Evolutionary conservation across 768 basidiomycete genomes (phyloP), one percentile per base, ranked within the genome.

Genomic region (Rhodotorula sphaerocarpa): DNA sequence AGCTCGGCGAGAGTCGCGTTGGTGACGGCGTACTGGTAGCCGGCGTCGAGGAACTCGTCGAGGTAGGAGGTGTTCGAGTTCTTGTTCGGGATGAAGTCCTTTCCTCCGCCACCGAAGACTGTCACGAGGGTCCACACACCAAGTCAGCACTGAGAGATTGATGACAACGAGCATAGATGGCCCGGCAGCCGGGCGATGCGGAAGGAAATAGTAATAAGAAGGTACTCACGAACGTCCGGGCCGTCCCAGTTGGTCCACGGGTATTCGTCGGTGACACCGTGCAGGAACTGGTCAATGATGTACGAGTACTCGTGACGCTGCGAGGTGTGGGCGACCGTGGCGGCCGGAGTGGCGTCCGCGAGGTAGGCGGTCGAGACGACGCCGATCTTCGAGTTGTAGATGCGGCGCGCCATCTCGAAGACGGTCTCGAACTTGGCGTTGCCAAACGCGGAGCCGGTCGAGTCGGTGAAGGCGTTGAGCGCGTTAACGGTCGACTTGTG

Each of bases 321-420:
- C 21, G 66, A 45, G 18, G 75, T 70, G 67, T 66, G 69, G 1
- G 75, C 59, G 39, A 56, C 69, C 20, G 74, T 66, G 2, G 75
- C 74, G 15, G 75, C 76, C 14, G 75, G 76, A 15, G 76, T 77
- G 4, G 77, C 76, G 55, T 77, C 77, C 30, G 76, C 75, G 28
- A 74, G 67, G 70, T 72, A 76, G 2, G 76, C 77, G 47, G 75
- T 76, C 44, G 74, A 72, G 43, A 78, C 77, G 63, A 77, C 74
- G 12, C 77, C 50, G 60, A 77, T 69, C 66, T 74, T 70, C 41
- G 74, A 72, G 60, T 74, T 72, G 52, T 70, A 54, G 46, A 72
- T 68, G 20, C 75, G 66, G 20, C 71, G 63, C 51, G 72, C 74
- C 66, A 74, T 71, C 66, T 77, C 76, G 39, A 71, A 73, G 31